Base-by-base conservation (phyloP, 2,329 filamentous ascomycete species). In the Calonectria naviculata region DNA sequence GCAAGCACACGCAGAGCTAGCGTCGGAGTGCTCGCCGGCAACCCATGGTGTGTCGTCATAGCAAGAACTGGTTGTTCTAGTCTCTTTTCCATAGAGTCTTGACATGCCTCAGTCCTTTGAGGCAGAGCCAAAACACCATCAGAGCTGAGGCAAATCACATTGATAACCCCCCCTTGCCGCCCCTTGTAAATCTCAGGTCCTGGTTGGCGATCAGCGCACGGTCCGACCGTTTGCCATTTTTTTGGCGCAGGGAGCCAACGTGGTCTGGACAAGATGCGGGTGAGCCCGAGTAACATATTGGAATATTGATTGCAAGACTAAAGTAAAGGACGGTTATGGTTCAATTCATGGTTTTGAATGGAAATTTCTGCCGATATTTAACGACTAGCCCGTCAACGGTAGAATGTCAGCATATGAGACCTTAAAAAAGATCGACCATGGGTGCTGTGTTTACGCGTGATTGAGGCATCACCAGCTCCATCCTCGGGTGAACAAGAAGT, bases 61-160 rank as follows among this genome's bases (percentile, higher is more conserved):
- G 34, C 2, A 36, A 36, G 34, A 36, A 1, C 34, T 13, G 10
- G 68, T 83, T 24, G n/a, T 24, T 46, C 42, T 13, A 46, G n/a
- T 21, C 9, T 21, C 8, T 24, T 26, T 24, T 36, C 12, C 10
- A 36, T 8, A 12, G n/a, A 17, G 31, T 26, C 44, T 28, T 28
- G 24, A 12, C n/a, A 41, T 21, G 3, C n/a, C 9, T 34, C 10
- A 17, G 10, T 3, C 4, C 36, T 56, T 15, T 56, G 19, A 36
- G 42, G 21, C 34, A 24, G 19, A 26, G 21, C 31, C 21, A 36
- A 8, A 15, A 58, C 21, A 36, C 17, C 21, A 38, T 26, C 8
- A 28, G 36, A 41, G 38, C 52, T 19, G 13, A 28, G 8, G 29
- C 52, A 58, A 38, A 38, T 38, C 21, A 26, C 21, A 26, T 28